A percentile compares a stretch with the other conserved stretches of the same genome.
These are phyloP conservation scores for Hyphopichia homilentoma DNA, from an alignment of 805 yeast genomes.

Conservation along the genomic window DNA sequence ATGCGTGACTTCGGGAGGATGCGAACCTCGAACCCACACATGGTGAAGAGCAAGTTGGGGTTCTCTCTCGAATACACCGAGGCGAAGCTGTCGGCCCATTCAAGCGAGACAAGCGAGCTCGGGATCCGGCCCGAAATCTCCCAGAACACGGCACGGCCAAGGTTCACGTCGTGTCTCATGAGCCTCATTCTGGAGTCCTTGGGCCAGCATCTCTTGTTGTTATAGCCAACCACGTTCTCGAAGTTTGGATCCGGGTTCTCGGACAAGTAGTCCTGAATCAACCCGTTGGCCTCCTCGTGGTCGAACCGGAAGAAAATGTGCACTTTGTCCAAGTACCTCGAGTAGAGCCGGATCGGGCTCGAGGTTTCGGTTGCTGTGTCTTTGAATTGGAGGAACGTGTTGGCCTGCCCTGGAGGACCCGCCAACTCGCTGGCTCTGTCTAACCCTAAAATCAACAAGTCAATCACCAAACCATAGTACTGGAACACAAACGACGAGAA, in stretches of 20 bases:
- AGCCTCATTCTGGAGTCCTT: slow-evolving; percentile 85
- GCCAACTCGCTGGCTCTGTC: slow-evolving; percentile 88
- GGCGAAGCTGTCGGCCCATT: slow-evolving; percentile 78
- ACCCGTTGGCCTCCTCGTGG: slow-evolving; percentile 67
- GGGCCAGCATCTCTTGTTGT: slow-evolving; percentile 93
- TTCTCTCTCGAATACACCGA: slow-evolving; percentile 90
- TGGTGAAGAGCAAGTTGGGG: slow-evolving; percentile 80
- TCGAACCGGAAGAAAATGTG: slow-evolving; percentile 76
- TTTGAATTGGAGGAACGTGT: slow-evolving; percentile 72
- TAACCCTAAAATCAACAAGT: slow-evolving; percentile 75
- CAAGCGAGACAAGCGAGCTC: slow-evolving; percentile 60
- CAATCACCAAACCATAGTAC: slow-evolving; percentile 83
- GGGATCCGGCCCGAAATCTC: slow-evolving; percentile 82
- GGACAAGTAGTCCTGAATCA: slow-evolving; percentile 69
- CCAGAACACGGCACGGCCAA: slow-evolving; percentile 92
- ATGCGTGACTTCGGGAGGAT: slow-evolving; percentile 72
- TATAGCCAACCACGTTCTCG: slow-evolving; percentile 80
- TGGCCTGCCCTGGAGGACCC: slow-evolving; percentile 68
- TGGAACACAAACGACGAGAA: slow-evolving; percentile 88
- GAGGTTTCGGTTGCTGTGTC: slow-evolving; percentile 53
- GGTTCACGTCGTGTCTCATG: slow-evolving; percentile 84
- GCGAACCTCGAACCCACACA: slow-evolving; percentile 95
- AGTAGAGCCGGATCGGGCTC: slow-evolving; percentile 77
- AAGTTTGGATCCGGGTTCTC: slow-evolving; percentile 93
- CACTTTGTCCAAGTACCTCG: slow-evolving; percentile 79